A percentile compares a stretch with the other conserved stretches of the same genome.
Conservation (phyloP, 192 early-diverging fungal genomes). For the Backusella circina region DNA sequence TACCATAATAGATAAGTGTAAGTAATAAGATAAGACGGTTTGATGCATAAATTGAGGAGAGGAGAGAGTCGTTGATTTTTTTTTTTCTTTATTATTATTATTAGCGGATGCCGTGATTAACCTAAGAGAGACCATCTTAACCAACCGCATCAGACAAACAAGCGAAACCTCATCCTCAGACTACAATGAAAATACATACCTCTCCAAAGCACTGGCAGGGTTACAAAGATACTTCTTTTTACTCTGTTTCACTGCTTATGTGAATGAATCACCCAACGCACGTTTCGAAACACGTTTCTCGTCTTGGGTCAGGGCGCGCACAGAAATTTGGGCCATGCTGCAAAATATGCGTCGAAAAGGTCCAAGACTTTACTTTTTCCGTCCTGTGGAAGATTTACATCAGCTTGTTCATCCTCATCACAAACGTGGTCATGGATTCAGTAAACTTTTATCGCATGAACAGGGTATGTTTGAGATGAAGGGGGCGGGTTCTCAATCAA, state of each 20-base stretch:
- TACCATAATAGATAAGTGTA: slow-evolving; percentile 49
- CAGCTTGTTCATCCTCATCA: neutral
- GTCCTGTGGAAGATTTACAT: slow-evolving; percentile 53
- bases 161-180: neutral
- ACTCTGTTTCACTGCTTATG: slow-evolving; percentile 50
- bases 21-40: neutral
- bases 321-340: slow-evolving; percentile 55
- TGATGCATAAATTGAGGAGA: neutral
- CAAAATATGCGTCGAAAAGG: slow-evolving; percentile 43
- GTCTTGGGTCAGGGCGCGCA: slow-evolving; percentile 33
- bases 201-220: slow-evolving; percentile 46
- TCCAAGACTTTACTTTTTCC: slow-evolving; percentile 44
- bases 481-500: slow-evolving; percentile 5
- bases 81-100: neutral
- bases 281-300: slow-evolving; percentile 27
- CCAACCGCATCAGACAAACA: slow-evolving; percentile 52
- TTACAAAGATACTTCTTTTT: slow-evolving; percentile 62
- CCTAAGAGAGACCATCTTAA: slow-evolving; percentile 51
- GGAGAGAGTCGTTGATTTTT: neutral
- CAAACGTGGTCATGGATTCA: neutral
- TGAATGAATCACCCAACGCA: slow-evolving; percentile 32
- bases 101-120: slow-evolving; percentile 51
- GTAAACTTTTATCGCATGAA: neutral
- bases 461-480: slow-evolving; percentile 34
- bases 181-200: slow-evolving; percentile 5